phyloP scores from a whole-genome alignment of 345 rosid genomes.

The Eucalyptus polybractea region DNA sequence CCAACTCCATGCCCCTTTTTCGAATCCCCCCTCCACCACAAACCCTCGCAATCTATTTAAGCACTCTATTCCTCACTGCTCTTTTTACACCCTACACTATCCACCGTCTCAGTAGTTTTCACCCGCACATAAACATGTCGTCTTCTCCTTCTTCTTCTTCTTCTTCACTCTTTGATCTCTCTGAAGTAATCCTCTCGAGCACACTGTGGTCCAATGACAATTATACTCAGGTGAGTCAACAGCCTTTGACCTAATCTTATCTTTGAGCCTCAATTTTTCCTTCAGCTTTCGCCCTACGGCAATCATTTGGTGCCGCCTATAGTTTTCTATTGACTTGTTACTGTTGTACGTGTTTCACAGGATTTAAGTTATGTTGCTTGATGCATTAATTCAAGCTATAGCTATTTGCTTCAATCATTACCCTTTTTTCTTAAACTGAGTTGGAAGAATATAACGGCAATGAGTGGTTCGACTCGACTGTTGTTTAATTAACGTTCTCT shows the following conservation, averaged over 20 bases:
- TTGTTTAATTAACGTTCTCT: not conserved
- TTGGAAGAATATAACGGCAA: not conserved
- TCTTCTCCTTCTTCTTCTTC: not conserved
- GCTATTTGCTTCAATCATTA: not conserved
- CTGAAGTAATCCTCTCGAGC: not conserved
- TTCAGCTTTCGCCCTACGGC: not conserved
- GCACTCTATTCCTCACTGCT: conserved; percentile 1
- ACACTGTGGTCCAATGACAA: not conserved
- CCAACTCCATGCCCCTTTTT: conserved; percentile 8
- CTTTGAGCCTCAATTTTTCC: not conserved
- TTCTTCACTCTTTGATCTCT: not conserved
- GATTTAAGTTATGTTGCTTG: not conserved
- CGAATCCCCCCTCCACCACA: not conserved
- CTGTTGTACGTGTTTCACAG: not conserved
- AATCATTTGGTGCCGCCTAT: not conserved
- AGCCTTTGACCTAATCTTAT: not conserved
- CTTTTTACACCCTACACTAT: not conserved
- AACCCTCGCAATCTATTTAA: conserved; percentile 29
- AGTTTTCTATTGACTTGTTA: not conserved
- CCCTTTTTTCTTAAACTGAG: not conserved
- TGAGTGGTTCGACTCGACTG: not conserved
- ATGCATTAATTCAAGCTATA: not conserved
- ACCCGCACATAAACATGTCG: not conserved
- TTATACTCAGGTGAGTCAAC: not conserved
- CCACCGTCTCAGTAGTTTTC: not conserved